Base-by-base conservation (phyloP, 257 asterid species). In the Solanum habrochaites region DNA sequence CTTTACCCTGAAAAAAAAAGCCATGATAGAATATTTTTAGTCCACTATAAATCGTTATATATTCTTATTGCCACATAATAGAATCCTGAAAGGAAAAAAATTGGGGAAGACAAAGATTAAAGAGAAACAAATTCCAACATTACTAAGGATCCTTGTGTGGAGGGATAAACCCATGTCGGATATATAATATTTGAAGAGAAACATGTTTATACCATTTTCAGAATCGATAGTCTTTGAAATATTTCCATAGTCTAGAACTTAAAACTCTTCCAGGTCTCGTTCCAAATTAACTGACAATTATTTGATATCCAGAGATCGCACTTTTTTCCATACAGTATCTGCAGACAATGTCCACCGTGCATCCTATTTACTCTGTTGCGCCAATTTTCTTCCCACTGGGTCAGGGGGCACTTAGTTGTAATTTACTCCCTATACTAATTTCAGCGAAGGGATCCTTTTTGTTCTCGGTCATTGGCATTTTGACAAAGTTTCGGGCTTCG, bases 281-380 rank as follows among this genome's bases (percentile, higher is more conserved):
- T 96, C 99, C 29, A 96, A 90, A n/a, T n/a, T n/a, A 87, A 97
- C 92, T 11, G 95, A 97, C 77, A 97, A 86, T n/a, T n/a, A 90
- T 94, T 94, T 95, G 91, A 96, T 86, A 93, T 97, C 99, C 88
- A 97, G 91, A 32, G 98, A 94, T 87, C 95, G 91, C 4, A 96
- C 98, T 88, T 97, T 97, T 86, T 93, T 90, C 99, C 99, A 96
- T 92, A n/a, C 58, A 97, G 91, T 87, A 97, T 96, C 92, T 94
- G 96, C 85, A 97, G 98, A 90, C 98, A n/a, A n/a, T 96, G 88
- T 97, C 99, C 78, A 99, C 99, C 14, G 98, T n/a, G 99, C 98
- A 96, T 93, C 93, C 98, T 91, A 89, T 94, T 95, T 83, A 94
- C 92, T n/a, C 84, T 95, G 98, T 80, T 91, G 95, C 91, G 94